These are phyloP conservation scores for Penicillium freii DNA, from an alignment of 2,329 filamentous ascomycete species.

Conservation along the genomic window DNA sequence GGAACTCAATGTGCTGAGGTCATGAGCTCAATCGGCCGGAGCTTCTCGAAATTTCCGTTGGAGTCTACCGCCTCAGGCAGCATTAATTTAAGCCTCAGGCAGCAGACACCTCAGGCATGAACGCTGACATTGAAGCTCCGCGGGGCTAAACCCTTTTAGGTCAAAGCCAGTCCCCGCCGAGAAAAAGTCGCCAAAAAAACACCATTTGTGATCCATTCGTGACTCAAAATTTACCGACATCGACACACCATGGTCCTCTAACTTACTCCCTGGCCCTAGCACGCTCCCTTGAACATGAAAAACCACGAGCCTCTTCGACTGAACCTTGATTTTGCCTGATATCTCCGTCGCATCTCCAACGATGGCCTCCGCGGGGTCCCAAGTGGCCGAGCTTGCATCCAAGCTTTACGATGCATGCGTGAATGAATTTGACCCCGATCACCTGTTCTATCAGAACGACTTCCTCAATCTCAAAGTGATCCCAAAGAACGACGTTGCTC, in stretches of 20 bases:
- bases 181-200: constrained; percentile 34
- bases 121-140: constrained; percentile 7
- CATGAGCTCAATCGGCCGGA: constrained; percentile 27
- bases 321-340: constrained; percentile 28
- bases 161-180: constrained; percentile 22
- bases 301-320: constrained; percentile 29
- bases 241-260: constrained; percentile 21
- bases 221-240: constrained; percentile 13
- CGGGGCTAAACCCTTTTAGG: constrained; percentile 21
- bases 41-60: constrained; percentile 49
- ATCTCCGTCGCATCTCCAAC: constrained; percentile 22
- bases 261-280: constrained; percentile 12
- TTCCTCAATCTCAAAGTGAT: constrained; percentile 45
- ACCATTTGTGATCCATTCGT: constrained; percentile 17
- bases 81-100: not conserved
- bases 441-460: constrained; percentile 49
- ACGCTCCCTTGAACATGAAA: constrained; percentile 34
- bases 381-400: constrained; percentile 42
- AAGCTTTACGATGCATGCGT: constrained; percentile 48
- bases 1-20: constrained; percentile 7
- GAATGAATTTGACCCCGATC: constrained; percentile 40
- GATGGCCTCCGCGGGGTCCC: constrained; percentile 38
- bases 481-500: constrained; percentile 42
- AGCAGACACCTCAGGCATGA: constrained; percentile 5
- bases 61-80: constrained; percentile 27